Evolutionary conservation across 768 basidiomycete species (phyloP), one percentile per base, ranked within the genome.

Genomic region (Macrolepiota dolichaula): DNA sequence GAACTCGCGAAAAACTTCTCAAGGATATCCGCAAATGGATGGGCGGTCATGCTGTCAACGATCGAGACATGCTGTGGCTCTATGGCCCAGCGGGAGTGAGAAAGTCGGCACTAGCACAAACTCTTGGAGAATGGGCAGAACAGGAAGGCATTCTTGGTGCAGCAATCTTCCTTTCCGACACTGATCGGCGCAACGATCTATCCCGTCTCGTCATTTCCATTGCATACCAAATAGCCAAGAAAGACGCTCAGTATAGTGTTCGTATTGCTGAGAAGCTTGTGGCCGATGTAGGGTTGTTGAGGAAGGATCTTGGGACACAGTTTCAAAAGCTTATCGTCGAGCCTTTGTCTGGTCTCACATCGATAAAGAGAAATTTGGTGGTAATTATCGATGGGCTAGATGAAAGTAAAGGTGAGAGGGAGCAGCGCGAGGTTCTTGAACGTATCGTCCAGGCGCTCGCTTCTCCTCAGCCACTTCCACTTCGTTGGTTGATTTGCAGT

Each of bases 101-200:
- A 4, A 64, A 64, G 37, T 54, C 52, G 9, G 59, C 65, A 11
- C 22, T 63, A 11, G 54, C 56, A n/a, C 61, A 63, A 51, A 62
- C 63, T 9, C 46, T 64, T n/a, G 61, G 58, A 12, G 63, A 64
- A 57, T 10, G 32, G 2, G 59, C 55, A 27, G 44, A 60, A 17
- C n/a, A 42, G 19, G 17, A 24, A 44, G 35, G 38, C 11, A 29
- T 40, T 1, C 40, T 64, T 12, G 63, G 51, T 17, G 57, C 59
- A n/a, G 47, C 54, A 4, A 60, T 62, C 40, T 65, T 64, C 59
- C 59, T 67, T 51, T 46, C 46, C 49, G 55, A 9, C 40, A 52
- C 19, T 46, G 55, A 6, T 12, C 15, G 11, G 13, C 51, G n/a
- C 25, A 65, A 63, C 44, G 47, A 61, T n/a, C 49, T 54, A 2